phyloP scores from a whole-genome alignment of 306 rosid genomes.

The Cucurbita ficifolia region DNA sequence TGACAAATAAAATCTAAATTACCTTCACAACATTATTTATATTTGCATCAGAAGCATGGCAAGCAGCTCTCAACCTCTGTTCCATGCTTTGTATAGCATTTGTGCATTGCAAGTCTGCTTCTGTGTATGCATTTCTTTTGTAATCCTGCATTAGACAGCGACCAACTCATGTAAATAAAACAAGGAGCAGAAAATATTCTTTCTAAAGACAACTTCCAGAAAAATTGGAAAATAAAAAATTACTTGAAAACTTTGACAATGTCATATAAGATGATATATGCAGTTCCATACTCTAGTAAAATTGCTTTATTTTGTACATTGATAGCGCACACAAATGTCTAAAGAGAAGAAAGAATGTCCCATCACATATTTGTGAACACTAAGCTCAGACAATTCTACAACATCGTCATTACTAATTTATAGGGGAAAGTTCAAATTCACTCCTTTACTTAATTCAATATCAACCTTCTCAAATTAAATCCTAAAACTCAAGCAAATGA shows the following conservation, averaged over 20 bases:
- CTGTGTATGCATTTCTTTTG: conserved; percentile 63
- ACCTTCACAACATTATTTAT: conserved; percentile 73
- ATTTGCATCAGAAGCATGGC: conserved; percentile 70
- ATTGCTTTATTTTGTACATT: neutral
- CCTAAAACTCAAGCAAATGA: neutral
- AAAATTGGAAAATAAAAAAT: neutral
- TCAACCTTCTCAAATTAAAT: neutral
- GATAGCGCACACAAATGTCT: neutral
- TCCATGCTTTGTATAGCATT: conserved; percentile 81
- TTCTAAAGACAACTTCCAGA: neutral
- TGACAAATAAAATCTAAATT: neutral
- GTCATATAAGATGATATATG: neutral
- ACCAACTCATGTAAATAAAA: conserved; percentile 16
- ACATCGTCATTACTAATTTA: neutral
- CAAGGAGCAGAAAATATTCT: neutral
- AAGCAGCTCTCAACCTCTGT: conserved; percentile 75
- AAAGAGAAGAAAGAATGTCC: neutral
- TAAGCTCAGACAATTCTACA: neutral
- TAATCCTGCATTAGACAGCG: conserved; percentile 47
- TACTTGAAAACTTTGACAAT: neutral
- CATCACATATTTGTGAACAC: neutral
- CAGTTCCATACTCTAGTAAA: neutral
- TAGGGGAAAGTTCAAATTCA: neutral
- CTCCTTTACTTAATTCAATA: neutral
- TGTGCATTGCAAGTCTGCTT: conserved; percentile 76